Evolutionary conservation across 352 stramenopile genomes (phyloP).

Genomic region (Blastocystis sp.): DNA sequence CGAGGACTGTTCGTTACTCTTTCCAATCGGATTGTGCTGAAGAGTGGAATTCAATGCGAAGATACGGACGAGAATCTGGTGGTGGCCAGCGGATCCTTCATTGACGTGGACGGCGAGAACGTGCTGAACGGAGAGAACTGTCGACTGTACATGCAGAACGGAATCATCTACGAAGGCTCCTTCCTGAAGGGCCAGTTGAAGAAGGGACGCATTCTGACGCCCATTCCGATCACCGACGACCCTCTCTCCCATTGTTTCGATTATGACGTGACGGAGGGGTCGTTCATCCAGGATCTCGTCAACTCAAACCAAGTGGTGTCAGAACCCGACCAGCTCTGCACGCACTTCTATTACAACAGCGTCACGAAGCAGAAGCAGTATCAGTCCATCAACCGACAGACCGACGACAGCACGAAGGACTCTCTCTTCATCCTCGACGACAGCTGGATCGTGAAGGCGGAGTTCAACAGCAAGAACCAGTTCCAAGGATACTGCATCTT

Average conservation of each 20-base stretch:
- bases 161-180: neutral
- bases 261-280: neutral
- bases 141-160: neutral
- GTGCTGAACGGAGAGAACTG: neutral
- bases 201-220: neutral
- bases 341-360: neutral
- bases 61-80: neutral
- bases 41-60: neutral
- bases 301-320: neutral
- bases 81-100: neutral
- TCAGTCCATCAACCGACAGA: neutral
- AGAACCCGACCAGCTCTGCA: neutral
- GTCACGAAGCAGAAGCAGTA: neutral
- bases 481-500: neutral
- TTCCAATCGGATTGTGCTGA: neutral
- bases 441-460: neutral
- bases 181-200: neutral
- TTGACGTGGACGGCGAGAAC: no score
- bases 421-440: neutral
- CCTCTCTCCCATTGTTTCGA: neutral
- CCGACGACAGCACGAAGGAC: neutral
- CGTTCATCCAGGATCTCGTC: neutral
- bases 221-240: no score
- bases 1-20: neutral
- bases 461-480: neutral